Percentiles rank a stretch among this genome's conserved stretches.
Conservation (phyloP, 2,329 filamentous ascomycete genomes). For the Lecanicillium sp. region DNA sequence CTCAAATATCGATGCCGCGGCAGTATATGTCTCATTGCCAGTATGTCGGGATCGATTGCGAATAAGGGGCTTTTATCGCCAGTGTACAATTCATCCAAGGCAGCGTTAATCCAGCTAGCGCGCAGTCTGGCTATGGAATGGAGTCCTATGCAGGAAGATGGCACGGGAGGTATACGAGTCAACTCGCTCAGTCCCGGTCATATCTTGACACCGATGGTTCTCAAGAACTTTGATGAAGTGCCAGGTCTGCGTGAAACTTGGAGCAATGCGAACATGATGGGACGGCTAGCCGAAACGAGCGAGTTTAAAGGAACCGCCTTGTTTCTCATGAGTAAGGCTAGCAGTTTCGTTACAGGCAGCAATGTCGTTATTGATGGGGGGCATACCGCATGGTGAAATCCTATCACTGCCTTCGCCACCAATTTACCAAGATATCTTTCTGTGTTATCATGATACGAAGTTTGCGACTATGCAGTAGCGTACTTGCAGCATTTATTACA, state of each 20-base stretch:
- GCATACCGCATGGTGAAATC: too few species aligned
- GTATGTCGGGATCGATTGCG: conserved; percentile 49
- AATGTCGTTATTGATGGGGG: too few species aligned
- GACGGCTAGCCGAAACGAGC: conserved; percentile 47
- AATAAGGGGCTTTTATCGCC: conserved; percentile 57
- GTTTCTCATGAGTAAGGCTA: conserved; percentile 56
- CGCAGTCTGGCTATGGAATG: conserved; percentile 60
- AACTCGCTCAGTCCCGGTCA: conserved; percentile 66
- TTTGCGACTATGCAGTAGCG: too few species aligned
- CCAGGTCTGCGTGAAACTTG: conserved; percentile 56
- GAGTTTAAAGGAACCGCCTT: conserved; percentile 57
- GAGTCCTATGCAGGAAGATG: conserved; percentile 38
- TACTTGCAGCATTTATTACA: too few species aligned
- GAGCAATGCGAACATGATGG: conserved; percentile 70
- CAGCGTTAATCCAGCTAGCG: conserved; percentile 56
- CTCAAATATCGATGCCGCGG: conserved; percentile 44
- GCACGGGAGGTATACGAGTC: conserved; percentile 53
- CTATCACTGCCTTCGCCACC: too few species aligned
- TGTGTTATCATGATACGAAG: too few species aligned
- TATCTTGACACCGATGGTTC: conserved; percentile 66
- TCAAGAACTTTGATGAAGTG: conserved; percentile 61
- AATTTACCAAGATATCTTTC: too few species aligned
- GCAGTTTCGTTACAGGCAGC: conserved; percentile 59
- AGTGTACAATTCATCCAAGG: conserved; percentile 63
- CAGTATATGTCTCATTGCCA: conserved; percentile 53